Conservation (phyloP, 1,139 yeast species). For the Geotrichum bryndzae region DNA sequence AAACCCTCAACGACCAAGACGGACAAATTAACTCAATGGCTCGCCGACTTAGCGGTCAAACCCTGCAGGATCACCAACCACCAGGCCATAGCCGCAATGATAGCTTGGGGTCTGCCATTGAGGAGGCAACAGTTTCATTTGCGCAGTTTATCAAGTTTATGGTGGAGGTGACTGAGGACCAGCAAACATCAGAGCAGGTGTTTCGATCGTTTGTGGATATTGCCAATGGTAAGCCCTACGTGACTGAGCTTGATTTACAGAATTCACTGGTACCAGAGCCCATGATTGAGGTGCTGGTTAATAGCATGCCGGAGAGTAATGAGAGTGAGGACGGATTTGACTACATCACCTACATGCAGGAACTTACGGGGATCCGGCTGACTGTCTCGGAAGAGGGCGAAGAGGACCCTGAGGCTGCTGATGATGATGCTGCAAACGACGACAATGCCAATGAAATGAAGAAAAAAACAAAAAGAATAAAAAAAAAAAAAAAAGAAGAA, state of each 20-base stretch:
- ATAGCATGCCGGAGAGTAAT: slow-evolving; percentile 28
- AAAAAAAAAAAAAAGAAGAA: neutral
- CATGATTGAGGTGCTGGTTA: slow-evolving; percentile 33
- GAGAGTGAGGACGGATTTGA: slow-evolving; percentile 22
- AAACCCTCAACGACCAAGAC: neutral
- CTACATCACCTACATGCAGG: slow-evolving; percentile 32
- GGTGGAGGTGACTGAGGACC: slow-evolving; percentile 40
- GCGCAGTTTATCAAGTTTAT: slow-evolving; percentile 39
- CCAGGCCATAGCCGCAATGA: neutral
- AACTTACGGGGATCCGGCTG: slow-evolving; percentile 18
- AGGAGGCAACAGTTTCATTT: slow-evolving; percentile 30
- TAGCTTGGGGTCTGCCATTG: neutral
- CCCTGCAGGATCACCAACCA: neutral
- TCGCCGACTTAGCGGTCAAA: neutral
- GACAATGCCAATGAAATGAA: neutral
- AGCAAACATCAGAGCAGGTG: slow-evolving; percentile 39
- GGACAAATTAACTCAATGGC: neutral
- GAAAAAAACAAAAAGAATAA: too few species aligned
- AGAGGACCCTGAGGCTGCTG: neutral
- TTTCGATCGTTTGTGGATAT: slow-evolving; percentile 38
- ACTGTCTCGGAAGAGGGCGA: neutral
- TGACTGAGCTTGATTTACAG: slow-evolving; percentile 39
- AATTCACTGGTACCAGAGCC: slow-evolving; percentile 35
- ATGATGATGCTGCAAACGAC: neutral
- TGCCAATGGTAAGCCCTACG: slow-evolving; percentile 38